A percentile compares a stretch with the other conserved stretches of the same genome.
These are phyloP conservation scores for Penicilliopsis zonata DNA, from an alignment of 495 filamentous ascomycete genomes.

Conservation along the genomic window DNA sequence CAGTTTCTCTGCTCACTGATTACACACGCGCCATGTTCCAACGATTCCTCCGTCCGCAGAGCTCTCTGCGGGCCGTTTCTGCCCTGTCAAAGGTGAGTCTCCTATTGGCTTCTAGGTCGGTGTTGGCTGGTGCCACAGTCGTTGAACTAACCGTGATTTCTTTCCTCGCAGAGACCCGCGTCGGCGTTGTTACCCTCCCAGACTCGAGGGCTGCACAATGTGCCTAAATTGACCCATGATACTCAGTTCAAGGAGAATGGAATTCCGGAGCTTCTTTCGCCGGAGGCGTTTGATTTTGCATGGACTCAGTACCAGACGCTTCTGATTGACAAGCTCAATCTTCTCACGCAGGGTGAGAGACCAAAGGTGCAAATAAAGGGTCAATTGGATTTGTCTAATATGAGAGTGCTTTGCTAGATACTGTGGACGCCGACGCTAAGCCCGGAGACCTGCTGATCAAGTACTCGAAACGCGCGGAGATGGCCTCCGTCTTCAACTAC, in stretches of 20 bases:
- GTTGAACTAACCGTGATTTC: conserved; percentile 10
- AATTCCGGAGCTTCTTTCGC: conserved; percentile 53
- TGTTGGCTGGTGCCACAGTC: conserved; percentile 1
- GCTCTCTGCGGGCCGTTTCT: conserved; percentile 32
- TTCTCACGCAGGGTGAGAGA: conserved; percentile 54
- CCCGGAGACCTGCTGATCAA: conserved; percentile 58
- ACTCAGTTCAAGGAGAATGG: conserved; percentile 41
- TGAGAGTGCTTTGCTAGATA: conserved; percentile 23
- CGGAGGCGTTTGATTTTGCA: conserved; percentile 54
- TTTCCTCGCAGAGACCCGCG: conserved; percentile 21
- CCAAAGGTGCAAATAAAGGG: neutral
- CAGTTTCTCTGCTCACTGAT: too few relatives aligned
- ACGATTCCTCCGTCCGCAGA: conserved; percentile 36
- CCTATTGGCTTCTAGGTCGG: neutral
- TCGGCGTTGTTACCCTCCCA: conserved; percentile 31
- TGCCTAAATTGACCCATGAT: conserved; percentile 49
- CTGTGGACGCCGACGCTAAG: conserved; percentile 41
- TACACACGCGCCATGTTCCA: conserved; percentile 41
- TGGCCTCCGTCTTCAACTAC: conserved; percentile 80
- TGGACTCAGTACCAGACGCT: conserved; percentile 75
- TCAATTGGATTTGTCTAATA: neutral
- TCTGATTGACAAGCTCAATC: conserved; percentile 64
- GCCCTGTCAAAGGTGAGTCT: conserved; percentile 19
- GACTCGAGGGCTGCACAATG: conserved; percentile 35
- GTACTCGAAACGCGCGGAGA: conserved; percentile 63